A percentile compares a stretch with the other conserved stretches of the same genome.
phyloP scores from a whole-genome alignment of 2,329 filamentous ascomycete genomes.

The Paradendryphiella salina region DNA sequence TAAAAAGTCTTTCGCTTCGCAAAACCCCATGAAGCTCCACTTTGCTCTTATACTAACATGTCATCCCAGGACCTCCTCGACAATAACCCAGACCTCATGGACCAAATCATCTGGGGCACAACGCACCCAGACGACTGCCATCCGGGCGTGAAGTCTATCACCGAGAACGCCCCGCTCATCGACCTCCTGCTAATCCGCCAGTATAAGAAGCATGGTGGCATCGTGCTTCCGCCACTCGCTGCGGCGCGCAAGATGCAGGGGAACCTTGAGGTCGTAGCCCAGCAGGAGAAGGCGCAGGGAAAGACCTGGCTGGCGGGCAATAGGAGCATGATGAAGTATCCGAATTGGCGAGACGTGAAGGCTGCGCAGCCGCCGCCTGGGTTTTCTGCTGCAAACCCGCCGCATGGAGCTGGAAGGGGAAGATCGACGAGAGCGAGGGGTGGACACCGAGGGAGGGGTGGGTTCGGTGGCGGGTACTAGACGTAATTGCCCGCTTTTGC shows the following conservation, averaged over 20 bases:
- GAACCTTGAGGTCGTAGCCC: not conserved
- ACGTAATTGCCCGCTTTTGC: too few species aligned
- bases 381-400: too few species aligned
- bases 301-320: not conserved
- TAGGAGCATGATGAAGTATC: conserved; percentile 6
- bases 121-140: conserved; percentile 4
- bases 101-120: not conserved
- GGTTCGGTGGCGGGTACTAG: not conserved
- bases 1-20: not conserved
- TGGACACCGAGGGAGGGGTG: not conserved
- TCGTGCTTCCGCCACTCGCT: conserved; percentile 10
- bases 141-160: conserved; percentile 4
- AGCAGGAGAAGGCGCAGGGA: not conserved
- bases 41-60: too few species aligned
- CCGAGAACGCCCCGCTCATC: conserved; percentile 1
- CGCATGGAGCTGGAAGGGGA: not conserved
- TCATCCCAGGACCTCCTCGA: not conserved
- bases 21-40: too few species aligned
- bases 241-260: conserved; percentile 4
- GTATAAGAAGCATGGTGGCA: conserved; percentile 17
- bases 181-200: conserved; percentile 15
- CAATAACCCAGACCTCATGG: not conserved
- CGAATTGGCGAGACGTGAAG: conserved; percentile 5
- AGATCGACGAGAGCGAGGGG: not conserved
- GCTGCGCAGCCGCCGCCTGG: not conserved